Conservation (phyloP, 805 yeast genomes). For the Cyberlindnera euphorbiae region DNA sequence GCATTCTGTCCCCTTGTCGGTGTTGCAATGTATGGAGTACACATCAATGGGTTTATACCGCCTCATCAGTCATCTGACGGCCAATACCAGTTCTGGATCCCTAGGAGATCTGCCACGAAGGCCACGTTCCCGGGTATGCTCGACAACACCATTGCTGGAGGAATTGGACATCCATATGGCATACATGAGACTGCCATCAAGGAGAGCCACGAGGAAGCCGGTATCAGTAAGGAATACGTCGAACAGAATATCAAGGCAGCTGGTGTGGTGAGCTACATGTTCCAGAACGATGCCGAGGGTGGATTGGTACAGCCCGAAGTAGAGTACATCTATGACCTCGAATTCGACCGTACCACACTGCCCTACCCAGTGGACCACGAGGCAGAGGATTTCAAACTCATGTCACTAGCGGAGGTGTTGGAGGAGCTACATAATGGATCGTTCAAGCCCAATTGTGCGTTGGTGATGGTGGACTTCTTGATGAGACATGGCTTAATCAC, state of each 20-base stretch:
- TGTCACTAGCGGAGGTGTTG: slow-evolving; percentile 55
- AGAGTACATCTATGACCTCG: slow-evolving; percentile 73
- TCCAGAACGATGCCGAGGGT: slow-evolving; percentile 36
- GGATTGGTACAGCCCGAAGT: slow-evolving; percentile 86
- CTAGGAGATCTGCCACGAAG: slow-evolving; percentile 71
- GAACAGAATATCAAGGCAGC: slow-evolving; percentile 37
- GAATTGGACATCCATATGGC: slow-evolving; percentile 78
- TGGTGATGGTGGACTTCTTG: slow-evolving; percentile 75
- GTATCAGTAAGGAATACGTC: slow-evolving; percentile 53
- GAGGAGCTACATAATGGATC: slow-evolving; percentile 46
- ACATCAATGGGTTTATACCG: slow-evolving; percentile 73
- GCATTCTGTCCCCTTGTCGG: slow-evolving; percentile 80
- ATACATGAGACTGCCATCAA: slow-evolving; percentile 72
- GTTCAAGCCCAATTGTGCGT: slow-evolving; percentile 88
- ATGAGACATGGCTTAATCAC: slow-evolving; percentile 78
- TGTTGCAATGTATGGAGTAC: slow-evolving; percentile 85
- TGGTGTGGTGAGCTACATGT: slow-evolving; percentile 70
- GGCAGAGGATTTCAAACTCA: slow-evolving; percentile 64
- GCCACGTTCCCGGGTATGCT: slow-evolving; percentile 87
- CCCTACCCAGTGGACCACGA: slow-evolving; percentile 72
- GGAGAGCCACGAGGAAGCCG: slow-evolving; percentile 91
- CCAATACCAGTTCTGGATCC: slow-evolving; percentile 68
- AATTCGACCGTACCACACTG: slow-evolving; percentile 36
- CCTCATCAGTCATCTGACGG: slow-evolving; percentile 35
- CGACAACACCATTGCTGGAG: slow-evolving; percentile 95